A percentile compares a stretch with the other conserved stretches of the same genome.
These are phyloP conservation scores for Phytophthora europaea DNA, from an alignment of 352 stramenopile species.

Conservation along the genomic window DNA sequence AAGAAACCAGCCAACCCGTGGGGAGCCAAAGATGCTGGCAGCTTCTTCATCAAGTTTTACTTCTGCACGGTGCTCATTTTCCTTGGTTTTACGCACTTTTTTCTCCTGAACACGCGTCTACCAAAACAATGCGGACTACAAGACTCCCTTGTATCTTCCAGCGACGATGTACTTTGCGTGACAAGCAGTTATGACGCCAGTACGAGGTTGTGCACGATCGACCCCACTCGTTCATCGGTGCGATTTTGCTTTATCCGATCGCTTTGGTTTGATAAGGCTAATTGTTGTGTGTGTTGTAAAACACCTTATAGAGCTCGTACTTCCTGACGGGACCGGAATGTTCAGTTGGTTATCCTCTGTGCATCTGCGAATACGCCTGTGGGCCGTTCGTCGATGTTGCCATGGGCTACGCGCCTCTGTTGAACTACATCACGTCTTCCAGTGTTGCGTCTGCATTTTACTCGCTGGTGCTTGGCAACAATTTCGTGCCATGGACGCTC, in stretches of 20 bases:
- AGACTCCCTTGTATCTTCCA: conserved; percentile 34
- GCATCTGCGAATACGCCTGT: conserved; percentile 68
- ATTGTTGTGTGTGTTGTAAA: background rate
- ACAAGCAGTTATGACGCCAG: conserved; percentile 39
- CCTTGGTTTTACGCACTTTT: conserved; percentile 67
- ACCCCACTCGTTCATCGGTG: conserved; percentile 47
- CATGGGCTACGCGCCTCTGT: conserved; percentile 57
- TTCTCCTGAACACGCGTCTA: conserved; percentile 56
- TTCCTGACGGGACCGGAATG: conserved; percentile 54
- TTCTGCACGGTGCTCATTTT: conserved; percentile 78
- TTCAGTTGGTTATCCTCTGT: conserved; percentile 60
- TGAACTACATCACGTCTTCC: conserved; percentile 39
- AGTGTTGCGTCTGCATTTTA: conserved; percentile 48
- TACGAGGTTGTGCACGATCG: conserved; percentile 47
- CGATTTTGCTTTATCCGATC: conserved; percentile 5
- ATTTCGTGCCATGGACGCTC: conserved; percentile 50
- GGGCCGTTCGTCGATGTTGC: conserved; percentile 59
- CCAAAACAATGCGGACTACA: conserved; percentile 73
- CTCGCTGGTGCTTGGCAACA: conserved; percentile 44
- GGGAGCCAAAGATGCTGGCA: conserved; percentile 80
- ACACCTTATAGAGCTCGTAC: conserved; percentile 48
- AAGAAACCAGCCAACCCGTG: conserved; percentile 79
- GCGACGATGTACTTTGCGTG: conserved; percentile 40
- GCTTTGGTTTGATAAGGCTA: background rate
- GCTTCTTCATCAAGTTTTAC: conserved; percentile 92